These are phyloP conservation scores for Hanseniaspora mollemarum DNA, from an alignment of 805 yeast genomes.

Conservation along the genomic window DNA sequence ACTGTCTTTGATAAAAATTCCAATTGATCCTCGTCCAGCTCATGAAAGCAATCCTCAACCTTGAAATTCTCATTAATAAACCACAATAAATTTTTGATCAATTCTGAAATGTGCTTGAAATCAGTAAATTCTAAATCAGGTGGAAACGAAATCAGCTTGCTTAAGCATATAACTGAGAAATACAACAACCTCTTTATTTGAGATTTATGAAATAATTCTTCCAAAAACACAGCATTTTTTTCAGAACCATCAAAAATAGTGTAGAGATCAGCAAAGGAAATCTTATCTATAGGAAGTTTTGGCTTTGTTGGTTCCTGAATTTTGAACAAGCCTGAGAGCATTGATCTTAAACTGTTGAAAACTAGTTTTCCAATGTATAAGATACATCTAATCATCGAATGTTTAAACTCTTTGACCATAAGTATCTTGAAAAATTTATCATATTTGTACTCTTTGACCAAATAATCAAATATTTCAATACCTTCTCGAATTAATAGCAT, in stretches of 20 bases:
- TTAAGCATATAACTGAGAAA: background rate
- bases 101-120: background rate
- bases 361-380: background rate
- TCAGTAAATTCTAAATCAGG: background rate
- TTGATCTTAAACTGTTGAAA: background rate
- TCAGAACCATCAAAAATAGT: background rate
- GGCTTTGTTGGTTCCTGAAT: background rate
- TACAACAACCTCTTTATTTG: background rate
- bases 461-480: background rate
- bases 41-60: background rate
- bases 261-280: background rate
- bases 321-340: conserved; percentile 3
- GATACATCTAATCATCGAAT: background rate
- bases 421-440: background rate
- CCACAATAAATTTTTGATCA: background rate
- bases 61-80: background rate
- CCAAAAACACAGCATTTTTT: background rate
- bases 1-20: background rate
- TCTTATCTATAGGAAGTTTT: background rate
- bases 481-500: background rate
- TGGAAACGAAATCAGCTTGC: background rate
- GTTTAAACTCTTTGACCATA: background rate
- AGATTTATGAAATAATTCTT: background rate
- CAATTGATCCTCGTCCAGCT: background rate
- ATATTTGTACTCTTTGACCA: background rate